Evolutionary conservation across 495 filamentous ascomycete species (phyloP), one percentile per base, ranked within the genome.

Genomic region (Podospora comata): DNA sequence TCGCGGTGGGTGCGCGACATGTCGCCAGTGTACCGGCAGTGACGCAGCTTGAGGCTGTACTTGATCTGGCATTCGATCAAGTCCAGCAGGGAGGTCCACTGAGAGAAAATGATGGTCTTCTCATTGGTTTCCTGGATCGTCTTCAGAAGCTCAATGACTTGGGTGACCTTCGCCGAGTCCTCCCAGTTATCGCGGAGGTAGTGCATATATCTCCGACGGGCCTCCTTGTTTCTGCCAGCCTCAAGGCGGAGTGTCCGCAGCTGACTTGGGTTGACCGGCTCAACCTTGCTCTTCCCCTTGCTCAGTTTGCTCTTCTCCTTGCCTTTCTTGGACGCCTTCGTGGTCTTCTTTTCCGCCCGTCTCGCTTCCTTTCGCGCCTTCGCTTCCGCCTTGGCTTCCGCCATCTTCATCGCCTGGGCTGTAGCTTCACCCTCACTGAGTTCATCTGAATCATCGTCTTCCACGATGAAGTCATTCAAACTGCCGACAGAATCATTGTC

Each of bases 51-150:
- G 78, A 87, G 87, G 15, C 84, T 79, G n/a, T 88, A 83, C 53
- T 79, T 77, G 71, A 97, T 86, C 0, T 93, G 91, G n/a, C 96
- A 85, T 79, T 97, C 93, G 7, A 97, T 85, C n/a, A 97, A 84
- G 78, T 97, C 94, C 5, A 98, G 87, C 18, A 97, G 83, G 0
- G 92, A 90, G 5, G 94, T 97, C 79, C 94, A 98, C 75, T 96
- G 91, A 65, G 89, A 92, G 79, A 98, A 98, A 68, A 98, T 86
- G 58, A 99, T 93, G 2, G 91, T 95, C 78, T 97, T 97, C 77
- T 95, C 82, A 83, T 72, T 68, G 20, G 73, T 74, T 44, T 76
- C 71, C 30, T 80, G 73, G 30, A 83, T 75, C 32, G 62, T 60
- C 34, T 62, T 55, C 16, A 97, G 81, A 39, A 96, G 85, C 67